Conservation (phyloP, 176 grass and related monocot genomes). For the Ensete ventricosum region DNA sequence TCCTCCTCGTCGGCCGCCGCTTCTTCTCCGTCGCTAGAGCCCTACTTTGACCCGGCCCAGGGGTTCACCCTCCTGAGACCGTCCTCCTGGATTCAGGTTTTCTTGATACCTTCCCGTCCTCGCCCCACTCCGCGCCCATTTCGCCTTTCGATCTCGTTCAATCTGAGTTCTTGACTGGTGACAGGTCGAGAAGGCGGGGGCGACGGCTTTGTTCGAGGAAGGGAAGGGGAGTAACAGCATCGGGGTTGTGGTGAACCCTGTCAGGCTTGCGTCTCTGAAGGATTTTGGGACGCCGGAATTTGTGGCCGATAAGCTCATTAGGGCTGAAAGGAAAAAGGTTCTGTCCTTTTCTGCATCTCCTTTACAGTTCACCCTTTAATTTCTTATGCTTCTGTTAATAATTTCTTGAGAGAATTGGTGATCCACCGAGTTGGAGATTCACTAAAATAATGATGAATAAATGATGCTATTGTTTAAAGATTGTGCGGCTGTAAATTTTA, state of each 20-base stretch:
- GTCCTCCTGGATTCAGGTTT: conserved; percentile 68
- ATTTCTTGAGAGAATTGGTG: neutral
- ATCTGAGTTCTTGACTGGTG: conserved; percentile 7
- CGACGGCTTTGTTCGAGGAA: conserved; percentile 64
- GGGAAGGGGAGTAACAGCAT: conserved; percentile 76
- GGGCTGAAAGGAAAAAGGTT: conserved; percentile 90
- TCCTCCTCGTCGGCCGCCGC: neutral
- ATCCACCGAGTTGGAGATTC: neutral
- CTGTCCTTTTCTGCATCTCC: neutral
- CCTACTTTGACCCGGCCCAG: conserved; percentile 46
- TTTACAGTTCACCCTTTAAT: neutral
- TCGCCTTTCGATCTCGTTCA: neutral
- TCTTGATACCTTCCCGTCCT: neutral
- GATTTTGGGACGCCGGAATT: conserved; percentile 88
- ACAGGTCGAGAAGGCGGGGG: conserved; percentile 87
- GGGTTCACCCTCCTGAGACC: conserved; percentile 77
- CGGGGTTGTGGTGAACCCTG: conserved; percentile 72
- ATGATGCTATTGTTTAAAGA: neutral
- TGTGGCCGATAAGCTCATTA: conserved; percentile 70
- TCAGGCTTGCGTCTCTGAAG: conserved; percentile 59
- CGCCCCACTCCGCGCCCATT: neutral
- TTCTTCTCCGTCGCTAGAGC: conserved; percentile 27
- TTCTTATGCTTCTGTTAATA: neutral
- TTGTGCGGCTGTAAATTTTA: no score
- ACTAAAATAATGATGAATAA: neutral